Percentiles rank a stretch among this genome's conserved stretches.
Evolutionary conservation across 2,329 filamentous ascomycete species (phyloP).

Genomic region (Dactylonectria estremocensis): DNA sequence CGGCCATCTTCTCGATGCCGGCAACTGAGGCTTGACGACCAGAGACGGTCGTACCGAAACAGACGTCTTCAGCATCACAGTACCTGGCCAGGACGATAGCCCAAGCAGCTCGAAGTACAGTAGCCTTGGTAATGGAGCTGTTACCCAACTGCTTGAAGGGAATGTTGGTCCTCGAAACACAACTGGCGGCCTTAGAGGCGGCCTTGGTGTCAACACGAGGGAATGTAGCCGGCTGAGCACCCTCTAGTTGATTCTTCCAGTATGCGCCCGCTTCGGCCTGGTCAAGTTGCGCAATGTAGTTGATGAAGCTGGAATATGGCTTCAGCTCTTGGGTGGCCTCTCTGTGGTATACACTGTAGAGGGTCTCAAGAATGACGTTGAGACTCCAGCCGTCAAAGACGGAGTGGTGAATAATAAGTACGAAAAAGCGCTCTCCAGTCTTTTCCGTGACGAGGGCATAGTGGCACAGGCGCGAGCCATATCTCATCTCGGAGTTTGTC

Average conservation of each 20-base stretch:
- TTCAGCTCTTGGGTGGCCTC: background rate
- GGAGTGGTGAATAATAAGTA: slow-evolving; percentile 15
- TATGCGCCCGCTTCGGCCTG: background rate
- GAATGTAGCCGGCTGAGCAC: slow-evolving; percentile 54
- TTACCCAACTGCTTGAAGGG: slow-evolving; percentile 24
- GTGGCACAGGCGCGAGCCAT: slow-evolving; percentile 6
- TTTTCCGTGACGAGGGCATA: slow-evolving; percentile 8
- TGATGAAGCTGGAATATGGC: slow-evolving; percentile 12
- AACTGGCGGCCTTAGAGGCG: slow-evolving; percentile 59
- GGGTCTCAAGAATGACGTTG: slow-evolving; percentile 5
- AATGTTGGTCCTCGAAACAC: slow-evolving; percentile 47
- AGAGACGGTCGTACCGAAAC: slow-evolving; percentile 61
- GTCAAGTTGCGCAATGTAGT: slow-evolving; percentile 6
- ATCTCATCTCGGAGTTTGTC: slow-evolving; percentile 17
- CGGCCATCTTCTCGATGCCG: slow-evolving; percentile 40
- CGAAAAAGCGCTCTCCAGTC: slow-evolving; percentile 9
- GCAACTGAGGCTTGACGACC: slow-evolving; percentile 51
- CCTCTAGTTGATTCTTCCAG: slow-evolving; percentile 3
- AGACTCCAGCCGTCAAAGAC: slow-evolving; percentile 20
- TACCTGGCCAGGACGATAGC: slow-evolving; percentile 67
- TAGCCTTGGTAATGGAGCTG: slow-evolving; percentile 32
- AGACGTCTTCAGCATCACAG: slow-evolving; percentile 55
- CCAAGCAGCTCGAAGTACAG: slow-evolving; percentile 58
- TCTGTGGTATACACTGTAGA: slow-evolving; percentile 8
- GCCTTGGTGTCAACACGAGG: slow-evolving; percentile 59